A percentile compares a stretch with the other conserved stretches of the same genome.
Conservation (phyloP, 2,329 filamentous ascomycete species). For the Elsinoe batatas region DNA sequence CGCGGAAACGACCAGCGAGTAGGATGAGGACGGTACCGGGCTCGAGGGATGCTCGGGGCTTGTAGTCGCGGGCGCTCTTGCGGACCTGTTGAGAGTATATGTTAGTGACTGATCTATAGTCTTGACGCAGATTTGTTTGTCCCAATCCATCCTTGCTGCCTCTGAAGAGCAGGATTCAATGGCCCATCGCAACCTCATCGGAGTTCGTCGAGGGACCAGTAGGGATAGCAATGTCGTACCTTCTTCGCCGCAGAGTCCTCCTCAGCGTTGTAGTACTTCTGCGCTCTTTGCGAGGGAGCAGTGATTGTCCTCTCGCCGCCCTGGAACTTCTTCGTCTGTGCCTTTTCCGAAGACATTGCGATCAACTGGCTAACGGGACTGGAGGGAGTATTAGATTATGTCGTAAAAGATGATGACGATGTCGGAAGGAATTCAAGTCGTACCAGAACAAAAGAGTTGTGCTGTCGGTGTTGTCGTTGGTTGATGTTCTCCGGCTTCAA, state of each 20-base stretch:
- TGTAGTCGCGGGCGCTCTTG: conserved; percentile 83
- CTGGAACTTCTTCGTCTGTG: conserved; percentile 89
- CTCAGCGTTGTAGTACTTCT: conserved; percentile 98
- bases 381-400: conserved; percentile 2
- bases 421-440: not conserved
- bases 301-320: conserved; percentile 90
- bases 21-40: conserved; percentile 97
- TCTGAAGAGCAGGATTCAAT: not conserved
- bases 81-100: conserved; percentile 57
- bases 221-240: conserved; percentile 54
- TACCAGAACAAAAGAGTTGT: conserved; percentile 4
- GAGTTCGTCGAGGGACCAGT: not conserved
- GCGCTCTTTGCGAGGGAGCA: conserved; percentile 79
- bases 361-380: conserved; percentile 10
- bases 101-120: not conserved
- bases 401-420: not conserved
- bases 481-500: conserved; percentile 9
- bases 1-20: conserved; percentile 97
- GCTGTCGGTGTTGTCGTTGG: conserved; percentile 5
- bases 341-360: conserved; percentile 22
- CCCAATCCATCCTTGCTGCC: not conserved
- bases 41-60: conserved; percentile 79
- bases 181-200: not conserved
- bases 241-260: conserved; percentile 84
- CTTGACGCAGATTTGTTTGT: not conserved